Percentiles rank a stretch among this genome's conserved stretches.
These are phyloP conservation scores for Penstemon barbatus DNA, from an alignment of 257 asterid species.

Conservation along the genomic window DNA sequence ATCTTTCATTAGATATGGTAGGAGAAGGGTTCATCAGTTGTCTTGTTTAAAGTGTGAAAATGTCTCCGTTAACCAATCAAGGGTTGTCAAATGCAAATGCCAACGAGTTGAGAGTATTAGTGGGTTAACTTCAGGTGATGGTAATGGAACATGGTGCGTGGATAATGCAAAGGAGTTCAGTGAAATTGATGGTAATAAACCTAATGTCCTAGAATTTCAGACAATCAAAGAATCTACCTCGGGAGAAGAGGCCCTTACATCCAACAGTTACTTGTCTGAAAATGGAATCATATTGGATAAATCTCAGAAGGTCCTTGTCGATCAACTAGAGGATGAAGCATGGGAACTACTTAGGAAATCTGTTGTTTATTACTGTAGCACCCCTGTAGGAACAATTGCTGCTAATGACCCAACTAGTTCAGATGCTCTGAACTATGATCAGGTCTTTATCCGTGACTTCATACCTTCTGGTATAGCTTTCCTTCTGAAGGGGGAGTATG, in stretches of 20 bases:
- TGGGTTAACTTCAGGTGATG: conserved; percentile 45
- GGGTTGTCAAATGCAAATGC: conserved; percentile 46
- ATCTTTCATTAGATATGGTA: conserved; percentile 36
- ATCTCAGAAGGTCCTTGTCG: conserved; percentile 27
- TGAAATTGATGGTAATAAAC: conserved; percentile 29
- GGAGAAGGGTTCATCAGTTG: conserved; percentile 33
- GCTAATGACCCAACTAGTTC: conserved; percentile 63
- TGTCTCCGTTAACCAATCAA: conserved; percentile 24
- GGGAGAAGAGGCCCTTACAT: conserved; percentile 28
- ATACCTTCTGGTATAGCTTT: conserved; percentile 77
- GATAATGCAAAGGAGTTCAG: conserved; percentile 39
- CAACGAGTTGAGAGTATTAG: conserved; percentile 48
- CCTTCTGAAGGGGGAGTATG: conserved; percentile 71
- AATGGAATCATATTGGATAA: conserved; percentile 36
- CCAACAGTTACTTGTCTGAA: conserved; percentile 41
- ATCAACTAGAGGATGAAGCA: conserved; percentile 65
- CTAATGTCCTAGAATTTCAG: conserved; percentile 32
- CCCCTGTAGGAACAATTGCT: conserved; percentile 75
- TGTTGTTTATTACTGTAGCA: conserved; percentile 59
- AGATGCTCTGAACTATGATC: conserved; percentile 65
- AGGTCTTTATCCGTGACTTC: conserved; percentile 75
- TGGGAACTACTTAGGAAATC: conserved; percentile 63
- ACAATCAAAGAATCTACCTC: conserved; percentile 33
- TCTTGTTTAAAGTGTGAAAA: conserved; percentile 19
- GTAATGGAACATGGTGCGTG: conserved; percentile 39